These are phyloP conservation scores for Pythium sp. DNA, from an alignment of 352 stramenopile genomes.

Conservation along the genomic window DNA sequence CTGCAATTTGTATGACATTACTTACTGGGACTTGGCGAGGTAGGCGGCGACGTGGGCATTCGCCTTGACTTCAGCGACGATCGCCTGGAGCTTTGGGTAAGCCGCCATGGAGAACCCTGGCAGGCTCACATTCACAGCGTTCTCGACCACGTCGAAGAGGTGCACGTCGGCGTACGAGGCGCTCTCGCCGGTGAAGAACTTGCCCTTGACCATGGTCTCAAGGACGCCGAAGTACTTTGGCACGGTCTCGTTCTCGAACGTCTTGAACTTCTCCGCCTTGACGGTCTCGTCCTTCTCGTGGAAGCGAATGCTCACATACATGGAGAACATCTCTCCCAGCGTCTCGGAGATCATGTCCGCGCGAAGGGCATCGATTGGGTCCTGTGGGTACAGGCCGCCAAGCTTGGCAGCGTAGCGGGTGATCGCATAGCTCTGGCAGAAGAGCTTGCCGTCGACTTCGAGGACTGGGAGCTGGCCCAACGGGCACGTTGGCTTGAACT, in stretches of 20 bases:
- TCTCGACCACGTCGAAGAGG: constrained; percentile 42
- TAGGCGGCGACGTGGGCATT: constrained; percentile 43
- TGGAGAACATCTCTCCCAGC: constrained; percentile 15
- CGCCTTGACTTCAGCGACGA: constrained; percentile 35
- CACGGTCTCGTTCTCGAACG: background rate
- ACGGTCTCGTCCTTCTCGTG: constrained; percentile 30
- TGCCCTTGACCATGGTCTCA: constrained; percentile 41
- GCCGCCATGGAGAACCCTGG: constrained; percentile 30
- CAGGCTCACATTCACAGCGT: constrained; percentile 32
- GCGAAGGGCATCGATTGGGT: constrained; percentile 25
- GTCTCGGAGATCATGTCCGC: constrained; percentile 24
- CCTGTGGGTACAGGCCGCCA: constrained; percentile 27
- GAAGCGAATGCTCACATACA: constrained; percentile 25
- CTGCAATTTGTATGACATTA: background rate
- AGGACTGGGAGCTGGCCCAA: constrained; percentile 41
- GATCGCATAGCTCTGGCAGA: constrained; percentile 43
- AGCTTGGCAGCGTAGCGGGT: constrained; percentile 42
- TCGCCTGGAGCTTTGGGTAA: constrained; percentile 43
- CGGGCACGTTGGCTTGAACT: constrained; percentile 36
- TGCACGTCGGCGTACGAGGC: constrained; percentile 38
- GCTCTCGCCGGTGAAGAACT: constrained; percentile 52
- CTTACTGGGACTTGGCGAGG: constrained; percentile 20
- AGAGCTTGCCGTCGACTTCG: constrained; percentile 31
- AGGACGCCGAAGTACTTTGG: constrained; percentile 28
- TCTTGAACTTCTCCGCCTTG: constrained; percentile 10